These are phyloP conservation scores for Cicer chorassanicum DNA, from an alignment of 306 rosid species.

Conservation along the genomic window DNA sequence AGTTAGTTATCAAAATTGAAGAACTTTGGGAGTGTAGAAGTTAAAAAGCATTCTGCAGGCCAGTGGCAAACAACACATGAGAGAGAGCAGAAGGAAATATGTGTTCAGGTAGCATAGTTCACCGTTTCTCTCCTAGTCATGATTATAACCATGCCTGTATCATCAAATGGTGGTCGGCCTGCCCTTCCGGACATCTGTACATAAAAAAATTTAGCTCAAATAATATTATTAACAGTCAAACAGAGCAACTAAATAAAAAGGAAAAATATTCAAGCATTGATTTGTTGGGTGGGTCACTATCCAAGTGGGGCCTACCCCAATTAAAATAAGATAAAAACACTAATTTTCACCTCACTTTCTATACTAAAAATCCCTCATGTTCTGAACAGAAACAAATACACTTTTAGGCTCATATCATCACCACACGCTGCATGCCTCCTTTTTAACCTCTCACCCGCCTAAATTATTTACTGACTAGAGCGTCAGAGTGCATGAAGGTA, in stretches of 20 bases:
- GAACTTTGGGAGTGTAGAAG: slow-evolving; percentile 1
- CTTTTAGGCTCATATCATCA: no score
- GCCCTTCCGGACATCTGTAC: slow-evolving; percentile 97
- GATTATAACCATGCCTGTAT: slow-evolving; percentile 92
- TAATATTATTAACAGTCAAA: slow-evolving; percentile 30
- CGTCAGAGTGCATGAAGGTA: no score
- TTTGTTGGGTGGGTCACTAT: slow-evolving; percentile 5
- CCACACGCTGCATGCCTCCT: no score
- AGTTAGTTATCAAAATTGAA: slow-evolving; percentile 34
- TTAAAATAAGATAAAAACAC: not conserved
- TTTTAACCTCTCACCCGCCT: no score
- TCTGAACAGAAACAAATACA: no score
- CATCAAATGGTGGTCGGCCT: slow-evolving; percentile 99
- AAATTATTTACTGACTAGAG: no score
- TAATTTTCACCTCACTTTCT: not conserved
- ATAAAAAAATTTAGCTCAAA: slow-evolving; percentile 22
- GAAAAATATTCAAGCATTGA: slow-evolving; percentile 10
- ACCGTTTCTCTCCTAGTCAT: slow-evolving; percentile 99
- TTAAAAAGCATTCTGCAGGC: slow-evolving; percentile 14
- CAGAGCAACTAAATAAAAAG: slow-evolving; percentile 2
- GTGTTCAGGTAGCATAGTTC: slow-evolving; percentile 37
- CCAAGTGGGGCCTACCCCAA: not conserved
- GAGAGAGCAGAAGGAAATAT: slow-evolving; percentile 31
- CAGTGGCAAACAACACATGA: not conserved
- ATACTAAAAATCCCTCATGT: not conserved